These are phyloP conservation scores for Globisporangium uncinulatum DNA, from an alignment of 352 stramenopile genomes.

Conservation along the genomic window DNA sequence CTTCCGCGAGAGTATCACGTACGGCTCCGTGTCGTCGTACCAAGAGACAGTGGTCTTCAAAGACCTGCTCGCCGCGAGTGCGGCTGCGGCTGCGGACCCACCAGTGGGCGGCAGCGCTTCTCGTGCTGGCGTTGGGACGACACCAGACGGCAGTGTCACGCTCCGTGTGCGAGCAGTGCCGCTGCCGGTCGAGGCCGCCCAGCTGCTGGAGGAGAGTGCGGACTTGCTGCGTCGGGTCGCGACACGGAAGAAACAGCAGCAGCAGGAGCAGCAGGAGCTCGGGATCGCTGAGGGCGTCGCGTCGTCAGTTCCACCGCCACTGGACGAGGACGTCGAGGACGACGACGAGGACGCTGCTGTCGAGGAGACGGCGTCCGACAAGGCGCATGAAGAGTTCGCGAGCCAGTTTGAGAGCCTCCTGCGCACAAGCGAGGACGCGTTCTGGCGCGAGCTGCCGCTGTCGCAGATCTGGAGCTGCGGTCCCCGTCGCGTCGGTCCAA, in stretches of 20 bases:
- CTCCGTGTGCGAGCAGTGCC: slow-evolving; percentile 76
- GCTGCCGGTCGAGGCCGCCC: slow-evolving; percentile 52
- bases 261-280: neutral
- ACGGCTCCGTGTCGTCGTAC: slow-evolving; percentile 46
- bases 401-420: slow-evolving; percentile 42
- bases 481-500: slow-evolving; percentile 63
- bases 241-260: slow-evolving; percentile 21
- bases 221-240: slow-evolving; percentile 38
- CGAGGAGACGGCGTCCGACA: slow-evolving; percentile 5
- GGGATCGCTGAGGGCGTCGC: too few species aligned
- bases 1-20: slow-evolving; percentile 84
- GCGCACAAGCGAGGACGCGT: slow-evolving; percentile 34
- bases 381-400: slow-evolving; percentile 23
- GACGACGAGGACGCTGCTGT: neutral
- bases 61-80: slow-evolving; percentile 38
- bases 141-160: slow-evolving; percentile 58
- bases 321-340: slow-evolving; percentile 1
- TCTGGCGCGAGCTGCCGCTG: slow-evolving; percentile 48
- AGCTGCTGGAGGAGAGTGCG: slow-evolving; percentile 72
- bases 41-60: slow-evolving; percentile 73
- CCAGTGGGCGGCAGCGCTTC: slow-evolving; percentile 1
- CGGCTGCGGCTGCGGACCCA: slow-evolving; percentile 16
- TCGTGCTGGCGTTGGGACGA: slow-evolving; percentile 48
- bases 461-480: slow-evolving; percentile 71
- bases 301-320: neutral